These are phyloP conservation scores for Phytopythium chamaehyphon DNA, from an alignment of 352 stramenopile species.

Conservation along the genomic window DNA sequence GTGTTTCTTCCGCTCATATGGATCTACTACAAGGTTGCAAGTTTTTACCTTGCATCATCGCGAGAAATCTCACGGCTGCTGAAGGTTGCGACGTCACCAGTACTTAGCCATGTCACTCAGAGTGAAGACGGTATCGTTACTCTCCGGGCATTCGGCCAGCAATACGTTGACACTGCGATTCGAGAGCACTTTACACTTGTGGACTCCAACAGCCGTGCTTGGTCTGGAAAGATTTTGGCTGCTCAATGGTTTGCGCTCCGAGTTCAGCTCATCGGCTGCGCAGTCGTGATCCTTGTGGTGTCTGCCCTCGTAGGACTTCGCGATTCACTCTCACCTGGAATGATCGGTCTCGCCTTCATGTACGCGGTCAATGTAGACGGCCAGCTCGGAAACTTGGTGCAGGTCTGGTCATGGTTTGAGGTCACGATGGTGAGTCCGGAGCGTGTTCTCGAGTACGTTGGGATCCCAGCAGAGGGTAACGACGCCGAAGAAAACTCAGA, in stretches of 20 bases:
- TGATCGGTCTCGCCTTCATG: constrained; percentile 74
- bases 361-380: constrained; percentile 80
- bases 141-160: constrained; percentile 36
- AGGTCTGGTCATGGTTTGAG: constrained; percentile 24
- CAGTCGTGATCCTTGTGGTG: constrained; percentile 62
- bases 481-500: not conserved
- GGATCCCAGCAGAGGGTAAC: constrained; percentile 2
- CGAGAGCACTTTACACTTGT: constrained; percentile 15
- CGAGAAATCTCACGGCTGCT: constrained; percentile 15
- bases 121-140: constrained; percentile 24
- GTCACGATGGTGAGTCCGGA: constrained; percentile 83
- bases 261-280: constrained; percentile 63
- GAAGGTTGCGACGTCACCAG: constrained; percentile 19
- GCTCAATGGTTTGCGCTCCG: constrained; percentile 24
- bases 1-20: constrained; percentile 65
- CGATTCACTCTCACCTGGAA: constrained; percentile 25
- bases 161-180: constrained; percentile 20
- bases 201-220: constrained; percentile 15
- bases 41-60: constrained; percentile 12
- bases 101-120: constrained; percentile 33
- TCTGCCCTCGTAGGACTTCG: constrained; percentile 27
- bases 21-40: constrained; percentile 40
- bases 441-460: constrained; percentile 66
- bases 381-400: constrained; percentile 65
- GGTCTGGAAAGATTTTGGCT: constrained; percentile 14